phyloP scores from a whole-genome alignment of 441 rosid species.

The Geranium incanum region DNA sequence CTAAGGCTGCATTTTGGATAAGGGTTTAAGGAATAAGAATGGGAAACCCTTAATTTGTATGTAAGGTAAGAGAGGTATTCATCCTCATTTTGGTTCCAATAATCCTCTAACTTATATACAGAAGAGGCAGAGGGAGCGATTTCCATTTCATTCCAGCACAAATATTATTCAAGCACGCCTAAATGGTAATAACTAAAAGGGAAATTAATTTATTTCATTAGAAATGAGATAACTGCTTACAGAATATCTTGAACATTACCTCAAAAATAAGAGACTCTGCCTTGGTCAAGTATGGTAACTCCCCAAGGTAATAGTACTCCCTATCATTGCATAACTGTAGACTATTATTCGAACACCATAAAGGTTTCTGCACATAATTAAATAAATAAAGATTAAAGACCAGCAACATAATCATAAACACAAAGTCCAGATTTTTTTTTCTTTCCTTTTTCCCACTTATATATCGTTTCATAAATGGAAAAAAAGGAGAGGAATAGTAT shows the following conservation, averaged over 20 bases:
- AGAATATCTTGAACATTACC: conserved; percentile 29
- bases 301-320: conserved; percentile 73
- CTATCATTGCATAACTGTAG: conserved; percentile 59
- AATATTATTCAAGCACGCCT: background rate
- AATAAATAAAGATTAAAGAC: conserved; percentile 13
- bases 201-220: background rate
- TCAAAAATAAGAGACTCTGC: conserved; percentile 62
- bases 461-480: background rate
- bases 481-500: background rate
- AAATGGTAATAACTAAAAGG: background rate
- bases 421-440: background rate
- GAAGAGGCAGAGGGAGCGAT: background rate
- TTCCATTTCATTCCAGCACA: background rate
- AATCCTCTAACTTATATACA: too few relatives aligned
- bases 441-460: background rate
- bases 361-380: conserved; percentile 58
- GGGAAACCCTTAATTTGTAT: too few relatives aligned
- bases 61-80: too few relatives aligned
- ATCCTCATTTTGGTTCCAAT: too few relatives aligned
- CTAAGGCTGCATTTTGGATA: background rate
- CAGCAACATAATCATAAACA: conserved; percentile 11
- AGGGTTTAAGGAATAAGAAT: too few relatives aligned
- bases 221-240: background rate
- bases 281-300: conserved; percentile 75
- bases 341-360: conserved; percentile 60